phyloP scores from a whole-genome alignment of 495 filamentous ascomycete species.

The Penicillium bovifimosum region DNA sequence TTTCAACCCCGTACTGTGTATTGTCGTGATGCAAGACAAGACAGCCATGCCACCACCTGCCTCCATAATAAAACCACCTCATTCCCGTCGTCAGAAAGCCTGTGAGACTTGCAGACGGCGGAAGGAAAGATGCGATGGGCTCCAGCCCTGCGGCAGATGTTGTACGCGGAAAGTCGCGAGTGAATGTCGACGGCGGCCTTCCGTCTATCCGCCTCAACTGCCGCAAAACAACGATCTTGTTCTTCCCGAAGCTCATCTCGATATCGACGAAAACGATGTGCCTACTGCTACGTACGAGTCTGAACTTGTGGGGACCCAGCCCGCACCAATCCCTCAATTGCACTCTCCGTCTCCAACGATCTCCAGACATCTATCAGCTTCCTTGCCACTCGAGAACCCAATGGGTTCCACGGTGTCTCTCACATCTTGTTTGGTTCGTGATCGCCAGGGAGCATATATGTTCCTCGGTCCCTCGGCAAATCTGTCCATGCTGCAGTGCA shows the following conservation, averaged over 20 bases:
- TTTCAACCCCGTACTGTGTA: not conserved
- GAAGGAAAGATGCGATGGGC: not conserved
- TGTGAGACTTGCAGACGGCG: not conserved
- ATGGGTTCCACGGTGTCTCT: not conserved
- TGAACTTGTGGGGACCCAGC: not conserved
- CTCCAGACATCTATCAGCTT: not conserved
- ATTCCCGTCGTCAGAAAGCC: not conserved
- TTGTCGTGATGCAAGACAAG: not conserved
- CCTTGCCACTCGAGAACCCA: not conserved
- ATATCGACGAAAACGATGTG: not conserved
- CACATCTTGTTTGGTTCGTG: not conserved
- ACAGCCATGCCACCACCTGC: not conserved
- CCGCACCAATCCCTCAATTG: not conserved
- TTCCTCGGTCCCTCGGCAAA: not conserved
- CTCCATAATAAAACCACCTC: not conserved
- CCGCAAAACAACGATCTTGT: not conserved
- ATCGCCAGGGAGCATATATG: not conserved
- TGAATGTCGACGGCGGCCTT: not conserved
- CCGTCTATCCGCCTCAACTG: not conserved
- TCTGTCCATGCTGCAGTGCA: not conserved
- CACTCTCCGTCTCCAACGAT: not conserved
- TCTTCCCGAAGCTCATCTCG: not conserved
- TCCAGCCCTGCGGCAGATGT: not conserved
- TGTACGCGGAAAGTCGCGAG: not conserved
- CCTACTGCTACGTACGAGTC: not conserved